These are phyloP conservation scores for Aspergillus fructus DNA, from an alignment of 2,329 filamentous ascomycete species.

Conservation along the genomic window DNA sequence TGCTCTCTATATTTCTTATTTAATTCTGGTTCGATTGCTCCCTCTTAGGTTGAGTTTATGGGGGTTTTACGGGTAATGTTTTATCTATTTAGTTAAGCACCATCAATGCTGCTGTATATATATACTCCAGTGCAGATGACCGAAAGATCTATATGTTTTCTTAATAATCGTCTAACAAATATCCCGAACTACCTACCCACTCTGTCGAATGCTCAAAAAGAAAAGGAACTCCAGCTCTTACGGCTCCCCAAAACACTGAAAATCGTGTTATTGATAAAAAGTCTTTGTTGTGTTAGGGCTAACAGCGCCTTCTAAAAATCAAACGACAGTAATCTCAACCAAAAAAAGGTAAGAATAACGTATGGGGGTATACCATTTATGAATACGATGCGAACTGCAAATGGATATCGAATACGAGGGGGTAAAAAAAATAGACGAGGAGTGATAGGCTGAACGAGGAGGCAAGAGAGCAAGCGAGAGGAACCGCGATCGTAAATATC, in stretches of 20 bases:
- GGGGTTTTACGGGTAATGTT: too few species aligned
- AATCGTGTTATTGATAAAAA: not conserved
- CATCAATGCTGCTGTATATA: not conserved
- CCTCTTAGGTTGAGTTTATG: not conserved
- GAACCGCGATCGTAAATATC: slow-evolving; percentile 5
- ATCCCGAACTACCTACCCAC: not conserved
- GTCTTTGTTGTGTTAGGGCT: not conserved
- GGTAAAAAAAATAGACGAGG: not conserved
- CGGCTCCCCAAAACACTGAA: not conserved
- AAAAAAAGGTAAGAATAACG: slow-evolving; percentile 1
- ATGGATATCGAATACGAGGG: slow-evolving; percentile 8
- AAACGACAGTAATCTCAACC: not conserved
- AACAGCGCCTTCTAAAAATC: slow-evolving; percentile 1
- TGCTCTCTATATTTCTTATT: not conserved
- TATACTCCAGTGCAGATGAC: not conserved
- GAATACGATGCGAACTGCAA: slow-evolving; percentile 4
- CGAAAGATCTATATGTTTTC: not conserved
- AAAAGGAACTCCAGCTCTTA: not conserved
- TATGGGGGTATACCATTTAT: slow-evolving; percentile 9
- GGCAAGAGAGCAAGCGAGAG: not conserved
- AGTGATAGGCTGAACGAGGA: not conserved
- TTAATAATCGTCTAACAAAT: not conserved
- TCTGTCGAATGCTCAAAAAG: not conserved
- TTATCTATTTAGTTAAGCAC: too few species aligned
- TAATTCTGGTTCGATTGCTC: not conserved